These are phyloP conservation scores for Jimgerdemannia flammicorona DNA, from an alignment of 192 early-diverging fungal genomes.

Conservation along the genomic window DNA sequence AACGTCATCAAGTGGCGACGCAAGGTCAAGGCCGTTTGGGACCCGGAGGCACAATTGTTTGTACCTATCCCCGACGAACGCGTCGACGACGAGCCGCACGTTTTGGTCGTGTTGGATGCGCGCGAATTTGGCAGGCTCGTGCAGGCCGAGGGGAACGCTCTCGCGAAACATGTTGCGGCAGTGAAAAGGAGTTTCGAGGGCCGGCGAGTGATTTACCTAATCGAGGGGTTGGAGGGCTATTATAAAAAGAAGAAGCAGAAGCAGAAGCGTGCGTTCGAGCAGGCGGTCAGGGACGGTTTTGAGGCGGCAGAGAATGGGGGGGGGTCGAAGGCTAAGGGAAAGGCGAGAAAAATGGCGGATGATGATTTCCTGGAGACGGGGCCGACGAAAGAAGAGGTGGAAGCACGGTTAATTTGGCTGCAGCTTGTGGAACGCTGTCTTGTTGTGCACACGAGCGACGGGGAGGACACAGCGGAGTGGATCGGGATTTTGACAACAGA, in stretches of 20 bases:
- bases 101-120: constrained; percentile 19
- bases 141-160: neutral
- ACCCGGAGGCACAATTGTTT: constrained; percentile 23
- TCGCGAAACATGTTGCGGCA: constrained; percentile 16
- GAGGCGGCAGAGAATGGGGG: neutral
- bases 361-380: neutral
- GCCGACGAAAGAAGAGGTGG: constrained; percentile 17
- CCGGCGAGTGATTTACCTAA: constrained; percentile 33
- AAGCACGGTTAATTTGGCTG: constrained; percentile 24
- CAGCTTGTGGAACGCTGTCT: constrained; percentile 34
- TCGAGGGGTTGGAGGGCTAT: constrained; percentile 33
- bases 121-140: constrained; percentile 19
- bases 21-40: constrained; percentile 18
- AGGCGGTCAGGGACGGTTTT: constrained; percentile 17
- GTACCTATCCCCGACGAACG: constrained; percentile 11
- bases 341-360: neutral
- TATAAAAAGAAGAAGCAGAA: constrained; percentile 19
- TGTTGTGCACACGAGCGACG: constrained; percentile 25
- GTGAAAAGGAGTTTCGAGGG: constrained; percentile 10
- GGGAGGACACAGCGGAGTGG: constrained; percentile 29
- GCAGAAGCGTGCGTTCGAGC: constrained; percentile 15
- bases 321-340: neutral
- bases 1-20: constrained; percentile 39
- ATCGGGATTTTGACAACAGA: constrained; percentile 33
- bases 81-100: constrained; percentile 22